Percentiles rank a stretch among this genome's conserved stretches.
Evolutionary conservation across 2,329 filamentous ascomycete genomes (phyloP).

Genomic region (Aspergillus candidus): DNA sequence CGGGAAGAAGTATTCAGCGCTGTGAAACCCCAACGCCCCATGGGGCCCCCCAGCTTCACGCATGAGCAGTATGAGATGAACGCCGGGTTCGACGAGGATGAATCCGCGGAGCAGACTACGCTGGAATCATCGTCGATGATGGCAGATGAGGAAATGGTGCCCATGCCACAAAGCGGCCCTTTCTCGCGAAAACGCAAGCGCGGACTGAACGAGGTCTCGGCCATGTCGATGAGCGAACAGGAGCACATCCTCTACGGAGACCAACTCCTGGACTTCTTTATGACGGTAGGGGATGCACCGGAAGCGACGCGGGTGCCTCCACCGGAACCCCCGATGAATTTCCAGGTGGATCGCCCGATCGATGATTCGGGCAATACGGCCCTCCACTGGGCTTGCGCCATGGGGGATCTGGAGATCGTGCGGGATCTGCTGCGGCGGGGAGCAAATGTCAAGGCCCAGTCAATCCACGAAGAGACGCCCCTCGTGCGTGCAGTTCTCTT

Average conservation of each 20-base stretch:
- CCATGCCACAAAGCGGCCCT: constrained; percentile 58
- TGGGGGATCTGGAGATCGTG: constrained; percentile 91
- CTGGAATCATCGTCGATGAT: constrained; percentile 79
- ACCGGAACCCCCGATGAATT: constrained; percentile 78
- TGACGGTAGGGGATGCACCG: constrained; percentile 72
- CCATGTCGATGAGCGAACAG: constrained; percentile 60
- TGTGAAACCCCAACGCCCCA: constrained; percentile 26
- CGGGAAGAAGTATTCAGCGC: constrained; percentile 28
- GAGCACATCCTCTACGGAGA: constrained; percentile 89
- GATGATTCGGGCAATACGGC: constrained; percentile 90
- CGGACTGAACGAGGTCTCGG: constrained; percentile 55
- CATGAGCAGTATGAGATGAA: constrained; percentile 65
- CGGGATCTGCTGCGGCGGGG: constrained; percentile 78
- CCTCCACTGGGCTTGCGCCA: constrained; percentile 93
- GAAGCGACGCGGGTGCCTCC: constrained; percentile 51
- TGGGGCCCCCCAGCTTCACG: constrained; percentile 33
- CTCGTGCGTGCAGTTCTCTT: constrained; percentile 93
- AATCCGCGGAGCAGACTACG: constrained; percentile 76
- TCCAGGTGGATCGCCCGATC: constrained; percentile 86
- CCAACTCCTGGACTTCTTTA: constrained; percentile 90
- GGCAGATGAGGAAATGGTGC: constrained; percentile 72
- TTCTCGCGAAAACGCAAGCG: constrained; percentile 69
- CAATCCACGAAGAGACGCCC: constrained; percentile 72
- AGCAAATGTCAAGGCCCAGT: constrained; percentile 65
- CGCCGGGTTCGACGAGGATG: constrained; percentile 63